phyloP scores from a whole-genome alignment of 2,329 filamentous ascomycete species.

The Zelopaecilomyces penicillatus region DNA sequence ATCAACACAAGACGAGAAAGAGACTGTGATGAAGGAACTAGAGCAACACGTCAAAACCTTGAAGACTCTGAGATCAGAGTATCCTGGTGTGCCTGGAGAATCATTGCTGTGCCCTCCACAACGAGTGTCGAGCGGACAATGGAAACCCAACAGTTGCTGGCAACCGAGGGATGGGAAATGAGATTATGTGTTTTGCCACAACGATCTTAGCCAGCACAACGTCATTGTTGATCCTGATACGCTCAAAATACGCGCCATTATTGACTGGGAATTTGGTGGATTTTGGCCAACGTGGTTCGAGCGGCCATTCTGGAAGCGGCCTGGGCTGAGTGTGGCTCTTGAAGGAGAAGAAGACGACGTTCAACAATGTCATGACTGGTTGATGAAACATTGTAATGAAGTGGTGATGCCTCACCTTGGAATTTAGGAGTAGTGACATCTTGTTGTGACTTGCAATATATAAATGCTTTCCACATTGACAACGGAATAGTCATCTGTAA shows the following conservation, averaged over 20 bases:
- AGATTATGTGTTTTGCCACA: conserved; percentile 12
- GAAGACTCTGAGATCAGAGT: conserved; percentile 11
- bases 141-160: conserved; percentile 1
- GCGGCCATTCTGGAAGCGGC: conserved; percentile 14
- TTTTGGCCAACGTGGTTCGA: conserved; percentile 24
- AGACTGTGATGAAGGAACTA: conserved; percentile 10
- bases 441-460: no score
- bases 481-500: no score
- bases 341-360: conserved; percentile 17
- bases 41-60: conserved; percentile 8
- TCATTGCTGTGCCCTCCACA: conserved; percentile 6
- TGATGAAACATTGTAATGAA: conserved; percentile 3
- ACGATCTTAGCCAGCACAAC: conserved; percentile 9
- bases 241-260: conserved; percentile 23
- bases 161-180: conserved; percentile 8
- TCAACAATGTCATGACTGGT: conserved; percentile 6
- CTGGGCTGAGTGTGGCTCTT: conserved; percentile 16
- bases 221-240: conserved; percentile 13
- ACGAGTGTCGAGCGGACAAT: conserved; percentile 3
- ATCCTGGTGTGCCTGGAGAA: conserved; percentile 9
- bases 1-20: conserved; percentile 4
- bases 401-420: conserved; percentile 1
- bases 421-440: no score
- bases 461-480: no score
- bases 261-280: conserved; percentile 31